phyloP scores from a whole-genome alignment of 805 yeast genomes.

The Wickerhamomyces silvicola region DNA sequence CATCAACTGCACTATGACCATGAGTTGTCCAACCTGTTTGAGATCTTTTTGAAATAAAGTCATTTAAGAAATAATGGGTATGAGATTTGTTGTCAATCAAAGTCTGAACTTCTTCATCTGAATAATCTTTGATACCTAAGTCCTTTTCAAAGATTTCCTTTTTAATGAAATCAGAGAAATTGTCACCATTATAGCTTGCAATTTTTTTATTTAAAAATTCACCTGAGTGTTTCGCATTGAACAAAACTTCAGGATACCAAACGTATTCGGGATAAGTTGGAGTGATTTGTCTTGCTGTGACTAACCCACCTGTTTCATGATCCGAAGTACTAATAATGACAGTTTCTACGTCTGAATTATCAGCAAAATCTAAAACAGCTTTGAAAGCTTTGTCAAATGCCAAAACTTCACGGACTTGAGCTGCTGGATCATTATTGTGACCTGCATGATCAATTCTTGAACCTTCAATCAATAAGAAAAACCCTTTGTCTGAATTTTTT shows the following conservation, averaged over 20 bases:
- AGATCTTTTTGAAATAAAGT: slow-evolving; percentile 73
- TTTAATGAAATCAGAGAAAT: slow-evolving; percentile 40
- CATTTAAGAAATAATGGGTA: slow-evolving; percentile 46
- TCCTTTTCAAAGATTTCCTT: slow-evolving; percentile 52
- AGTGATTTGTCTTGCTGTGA: slow-evolving; percentile 74
- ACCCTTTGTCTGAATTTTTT: slow-evolving; percentile 69
- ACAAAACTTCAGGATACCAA: slow-evolving; percentile 79
- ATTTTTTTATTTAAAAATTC: slow-evolving; percentile 55
- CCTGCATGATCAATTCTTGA: slow-evolving; percentile 95
- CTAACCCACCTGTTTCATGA: slow-evolving; percentile 94
- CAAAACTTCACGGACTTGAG: slow-evolving; percentile 85
- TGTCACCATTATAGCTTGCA: slow-evolving; percentile 25
- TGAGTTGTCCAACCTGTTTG: slow-evolving; percentile 96
- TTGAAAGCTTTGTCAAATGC: slow-evolving; percentile 80
- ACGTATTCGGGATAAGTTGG: slow-evolving; percentile 72
- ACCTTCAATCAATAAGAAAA: slow-evolving; percentile 83
- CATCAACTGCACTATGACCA: slow-evolving; percentile 95
- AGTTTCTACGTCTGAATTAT: slow-evolving; percentile 66
- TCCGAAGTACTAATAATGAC: slow-evolving; percentile 79
- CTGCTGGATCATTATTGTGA: slow-evolving; percentile 89
- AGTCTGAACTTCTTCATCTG: slow-evolving; percentile 43
- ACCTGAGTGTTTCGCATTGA: slow-evolving; percentile 69
- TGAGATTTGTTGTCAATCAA: slow-evolving; percentile 30
- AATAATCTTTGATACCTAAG: slow-evolving; percentile 58
- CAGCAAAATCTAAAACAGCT: slow-evolving; percentile 67